Conservation (phyloP, 2,329 filamentous ascomycete species). For the Trichoderma hamatum region DNA sequence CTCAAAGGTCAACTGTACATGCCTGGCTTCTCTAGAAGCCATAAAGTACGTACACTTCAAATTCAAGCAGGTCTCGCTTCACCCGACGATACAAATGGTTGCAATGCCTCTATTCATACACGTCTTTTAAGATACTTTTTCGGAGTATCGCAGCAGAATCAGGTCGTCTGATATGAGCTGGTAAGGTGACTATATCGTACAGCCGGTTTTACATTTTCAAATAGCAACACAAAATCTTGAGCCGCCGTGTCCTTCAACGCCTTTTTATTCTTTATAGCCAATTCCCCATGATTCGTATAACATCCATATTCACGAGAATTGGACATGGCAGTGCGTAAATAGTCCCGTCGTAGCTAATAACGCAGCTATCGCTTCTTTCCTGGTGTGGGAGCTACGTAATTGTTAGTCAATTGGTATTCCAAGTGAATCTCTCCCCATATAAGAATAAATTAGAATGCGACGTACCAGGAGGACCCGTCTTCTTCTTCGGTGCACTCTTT, state of each 20-base stretch:
- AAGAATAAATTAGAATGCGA: not conserved
- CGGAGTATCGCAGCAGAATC: not conserved
- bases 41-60: not conserved
- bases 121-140: not conserved
- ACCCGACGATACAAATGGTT: not conserved
- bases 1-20: not conserved
- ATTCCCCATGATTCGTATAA: not conserved
- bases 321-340: not conserved
- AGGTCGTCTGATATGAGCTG: not conserved
- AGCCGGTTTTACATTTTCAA: not conserved
- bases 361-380: slow-evolving; percentile 36
- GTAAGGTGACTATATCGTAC: slow-evolving; percentile 17
- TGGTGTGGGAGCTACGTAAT: slow-evolving; percentile 34
- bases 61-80: not conserved
- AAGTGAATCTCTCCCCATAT: not conserved
- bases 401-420: not conserved
- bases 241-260: slow-evolving; percentile 6
- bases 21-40: not conserved
- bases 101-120: not conserved
- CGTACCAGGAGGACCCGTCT: slow-evolving; percentile 58
- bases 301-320: not conserved
- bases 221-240: not conserved
- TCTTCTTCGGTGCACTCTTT: slow-evolving; percentile 89
- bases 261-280: not conserved
- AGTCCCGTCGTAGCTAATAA: not conserved